Base-by-base conservation (phyloP, 345 rosid species). In the Populus alba region DNA sequence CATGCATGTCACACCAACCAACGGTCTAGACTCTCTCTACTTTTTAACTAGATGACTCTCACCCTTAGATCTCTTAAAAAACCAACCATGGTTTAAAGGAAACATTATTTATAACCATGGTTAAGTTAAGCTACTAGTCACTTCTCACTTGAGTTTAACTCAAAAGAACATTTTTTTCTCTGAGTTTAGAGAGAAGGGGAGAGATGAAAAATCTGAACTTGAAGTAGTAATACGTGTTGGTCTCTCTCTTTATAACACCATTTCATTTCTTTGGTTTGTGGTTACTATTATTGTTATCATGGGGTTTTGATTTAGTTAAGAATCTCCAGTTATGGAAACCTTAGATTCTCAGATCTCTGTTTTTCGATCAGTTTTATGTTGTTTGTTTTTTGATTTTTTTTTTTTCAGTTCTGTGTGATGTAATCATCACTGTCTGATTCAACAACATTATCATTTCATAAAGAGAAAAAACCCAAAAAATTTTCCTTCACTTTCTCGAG, bases 371-470 rank as follows among this genome's bases (percentile, higher is more conserved):
- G 20, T 37, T 67, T 67, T 35, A 57, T 73, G 59, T 23, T 47
- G 29, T 65, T 65, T 18, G 2, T 57, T 39, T 53, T 53, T 66
- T 25, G 27, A 1, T 10, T 18, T 3, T 10, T 15, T 57, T 57
- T 13, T 3, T 47, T n/a, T 16, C 63, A 43, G 17, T 49, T 67
- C 49, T 61, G 11, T 68, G 70, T 61, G 70, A 82, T 78, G 70
- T 61, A 74, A 78, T 82, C 79, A 82, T 82, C 78, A 74, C 74
- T 43, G 7, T 41, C 57, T 70, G 70, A 81, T 81, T 81, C 74
- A 57, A 57, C 23, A 67, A 8, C 29, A 67, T 72, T 39, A 72
- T 76, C 80, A 55, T 71, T 72, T 39, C 70, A 33, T 76, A 38
- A 9, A 57, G 57, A 63, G 45, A 62, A 29, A 41, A 17, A 55